Evolutionary conservation across 1,284 basidiomycete genomes (phyloP), one percentile per base, ranked within the genome.

Genomic region (Austroboletus novae-zelandiae): DNA sequence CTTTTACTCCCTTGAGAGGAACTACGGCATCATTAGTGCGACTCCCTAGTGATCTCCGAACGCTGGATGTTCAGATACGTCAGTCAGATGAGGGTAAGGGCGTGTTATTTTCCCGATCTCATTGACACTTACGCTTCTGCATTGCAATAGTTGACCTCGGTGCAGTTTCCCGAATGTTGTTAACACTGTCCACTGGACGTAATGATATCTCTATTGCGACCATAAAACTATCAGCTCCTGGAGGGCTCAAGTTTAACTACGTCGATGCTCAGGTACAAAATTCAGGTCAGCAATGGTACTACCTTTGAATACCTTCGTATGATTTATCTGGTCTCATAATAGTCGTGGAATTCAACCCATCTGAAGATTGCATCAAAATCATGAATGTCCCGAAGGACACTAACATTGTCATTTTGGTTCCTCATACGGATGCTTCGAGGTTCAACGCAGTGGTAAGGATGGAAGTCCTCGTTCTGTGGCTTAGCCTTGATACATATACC

Each of bases 91-190:
- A 70, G 45, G 81, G 89, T 90, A 67, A 50, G n/a, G 18, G 27
- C 25, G 30, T 54, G 18, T 20, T 37, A 43, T 14, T 51, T 54
- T 11, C 4, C 35, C 40, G 47, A 23, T 29, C 20, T 44, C 40
- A 9, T 37, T 4, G 18, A 29, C 9, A 27, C 55, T 53, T 43
- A 42, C 41, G 40, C 47, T 40, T 11, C 43, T 51, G 47, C 49
- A 50, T 53, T 31, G 47, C 41, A 41, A 46, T 14, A 91, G 90
- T 89, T 52, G 79, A 85, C 61, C 77, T 92, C 27, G 87, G 87
- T 32, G 73, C 74, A 51, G 70, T 75, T 8, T 71, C 84, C 14
- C 72, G 67, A 25, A 66, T 89, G 9, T 69, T 80, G 47, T 66
- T 90, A 27, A 68, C 71, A 4, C 52, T 93, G 14, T 77, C 73